Evolutionary conservation across 495 filamentous ascomycete species (phyloP).

Genomic region (Lasiosphaeriaceae sp.): DNA sequence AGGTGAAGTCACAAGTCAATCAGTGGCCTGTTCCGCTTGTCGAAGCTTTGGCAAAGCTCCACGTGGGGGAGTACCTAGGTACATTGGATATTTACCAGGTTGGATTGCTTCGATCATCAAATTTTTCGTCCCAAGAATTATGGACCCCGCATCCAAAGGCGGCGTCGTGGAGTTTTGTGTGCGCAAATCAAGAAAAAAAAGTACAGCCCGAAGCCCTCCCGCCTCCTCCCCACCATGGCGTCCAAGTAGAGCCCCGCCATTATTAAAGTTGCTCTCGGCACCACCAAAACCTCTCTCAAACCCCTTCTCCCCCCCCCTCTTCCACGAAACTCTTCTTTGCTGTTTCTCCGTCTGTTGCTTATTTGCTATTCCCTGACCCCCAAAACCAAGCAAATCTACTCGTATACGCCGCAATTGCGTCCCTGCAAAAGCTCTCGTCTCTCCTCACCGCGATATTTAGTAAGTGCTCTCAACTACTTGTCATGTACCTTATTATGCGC

Average conservation of each 20-base stretch:
- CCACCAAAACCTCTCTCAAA: not conserved
- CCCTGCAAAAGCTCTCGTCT: no score
- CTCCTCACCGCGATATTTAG: no score
- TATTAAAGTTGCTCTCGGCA: conserved; percentile 24
- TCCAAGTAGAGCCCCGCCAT: conserved; percentile 18
- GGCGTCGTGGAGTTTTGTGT: conserved; percentile 19
- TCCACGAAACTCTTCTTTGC: no score
- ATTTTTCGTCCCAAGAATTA: conserved; percentile 7
- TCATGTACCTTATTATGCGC: no score
- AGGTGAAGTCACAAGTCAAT: not conserved
- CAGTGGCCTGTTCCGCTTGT: no score
- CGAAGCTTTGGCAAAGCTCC: not conserved
- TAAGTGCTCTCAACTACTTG: no score
- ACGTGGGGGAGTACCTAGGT: not conserved
- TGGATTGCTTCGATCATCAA: not conserved
- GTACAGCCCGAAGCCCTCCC: conserved; percentile 19
- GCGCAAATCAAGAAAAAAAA: conserved; percentile 13
- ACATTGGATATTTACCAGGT: not conserved
- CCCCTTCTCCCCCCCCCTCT: not conserved
- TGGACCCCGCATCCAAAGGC: conserved; percentile 4
- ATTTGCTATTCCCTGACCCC: no score
- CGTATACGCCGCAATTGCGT: no score
- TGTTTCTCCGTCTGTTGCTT: no score
- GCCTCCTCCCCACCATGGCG: conserved; percentile 19
- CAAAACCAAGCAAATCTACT: no score